Evolutionary conservation across 768 basidiomycete species (phyloP).

Genomic region (Phanerodontia chrysosporium): DNA sequence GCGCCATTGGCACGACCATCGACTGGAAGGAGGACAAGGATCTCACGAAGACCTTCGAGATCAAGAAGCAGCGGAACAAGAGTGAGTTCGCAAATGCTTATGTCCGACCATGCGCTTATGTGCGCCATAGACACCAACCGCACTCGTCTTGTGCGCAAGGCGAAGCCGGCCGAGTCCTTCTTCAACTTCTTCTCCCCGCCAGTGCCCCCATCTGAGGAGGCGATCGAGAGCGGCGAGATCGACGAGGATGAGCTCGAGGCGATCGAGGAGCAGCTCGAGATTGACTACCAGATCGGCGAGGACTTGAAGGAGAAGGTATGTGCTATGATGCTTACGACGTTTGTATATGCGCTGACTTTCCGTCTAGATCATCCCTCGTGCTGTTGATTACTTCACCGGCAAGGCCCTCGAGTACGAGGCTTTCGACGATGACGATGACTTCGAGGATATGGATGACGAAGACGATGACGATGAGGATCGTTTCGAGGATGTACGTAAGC

Average conservation of each 20-base stretch:
- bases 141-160: slow-evolving; percentile 80
- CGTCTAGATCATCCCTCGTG: slow-evolving; percentile 83
- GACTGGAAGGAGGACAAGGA: slow-evolving; percentile 99
- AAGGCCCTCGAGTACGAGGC: slow-evolving; percentile 84
- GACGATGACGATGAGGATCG: slow-evolving; percentile 53
- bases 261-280: slow-evolving; percentile 88
- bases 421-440: slow-evolving; percentile 52
- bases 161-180: slow-evolving; percentile 89
- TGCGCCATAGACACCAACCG: slow-evolving; percentile 66
- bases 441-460: slow-evolving; percentile 59
- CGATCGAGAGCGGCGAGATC: slow-evolving; percentile 64
- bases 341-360: not conserved
- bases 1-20: slow-evolving; percentile 86
- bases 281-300: slow-evolving; percentile 98
- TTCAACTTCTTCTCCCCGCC: slow-evolving; percentile 98
- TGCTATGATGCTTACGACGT: slow-evolving; percentile 13
- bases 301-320: slow-evolving; percentile 92
- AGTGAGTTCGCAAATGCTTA: slow-evolving; percentile 41
- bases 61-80: slow-evolving; percentile 99
- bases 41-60: slow-evolving; percentile 94
- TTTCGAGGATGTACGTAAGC: slow-evolving; percentile 49
- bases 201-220: slow-evolving; percentile 61
- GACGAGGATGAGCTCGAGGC: slow-evolving; percentile 87
- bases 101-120: not conserved
- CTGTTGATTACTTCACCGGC: slow-evolving; percentile 96